Evolutionary conservation across 2,329 filamentous ascomycete species (phyloP), one percentile per base, ranked within the genome.

Genomic region (Clonostachys sp.): DNA sequence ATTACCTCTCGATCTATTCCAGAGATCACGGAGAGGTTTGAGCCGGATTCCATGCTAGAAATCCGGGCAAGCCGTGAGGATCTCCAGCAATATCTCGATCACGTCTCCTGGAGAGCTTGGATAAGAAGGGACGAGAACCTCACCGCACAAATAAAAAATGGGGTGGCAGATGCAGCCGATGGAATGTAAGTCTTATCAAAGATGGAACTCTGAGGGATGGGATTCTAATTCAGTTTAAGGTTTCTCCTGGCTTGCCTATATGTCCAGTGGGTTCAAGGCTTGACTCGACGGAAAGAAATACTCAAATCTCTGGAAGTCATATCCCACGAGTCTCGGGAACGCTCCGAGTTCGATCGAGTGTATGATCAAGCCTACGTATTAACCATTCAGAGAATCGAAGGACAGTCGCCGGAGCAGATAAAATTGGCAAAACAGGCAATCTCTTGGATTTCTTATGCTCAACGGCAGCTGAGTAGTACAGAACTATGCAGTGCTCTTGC

Each of bases 401-500:
- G 53, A 1, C 72, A 78, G 43, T 10, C 53, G 1, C 2, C 45
- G 1, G 64, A 61, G 5, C 51, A 62, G 10, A 36, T 41, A 16
- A 47, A 62, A 0, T 57, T 74, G 38, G 74, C 74, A 0, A 67
- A 61, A 7, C 48, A 65, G n/a, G 57, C 61, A 3, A 47, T 77
- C 0, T 57, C 58, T 1, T 77, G 70, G 73, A 64, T 77, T 10
- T 61, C 58, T 1, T 70, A 49, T 36, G 61, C 69, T 1, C 63
- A 55, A 42, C 59, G 63, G 38, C 63, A 55, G 1, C 49, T 77
- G 0, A 61, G 49, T 2, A 56, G 47, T 1, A 0, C 16, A 1
- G 70, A 76, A 48, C 59, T 77, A 6, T 61, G 62, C 44, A 61
- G 74, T 50, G 72, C 71, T 0, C 60, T 78, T n/a, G 72, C 66